phyloP scores from a whole-genome alignment of 495 filamentous ascomycete species.

The Aspergillus biplanus region DNA sequence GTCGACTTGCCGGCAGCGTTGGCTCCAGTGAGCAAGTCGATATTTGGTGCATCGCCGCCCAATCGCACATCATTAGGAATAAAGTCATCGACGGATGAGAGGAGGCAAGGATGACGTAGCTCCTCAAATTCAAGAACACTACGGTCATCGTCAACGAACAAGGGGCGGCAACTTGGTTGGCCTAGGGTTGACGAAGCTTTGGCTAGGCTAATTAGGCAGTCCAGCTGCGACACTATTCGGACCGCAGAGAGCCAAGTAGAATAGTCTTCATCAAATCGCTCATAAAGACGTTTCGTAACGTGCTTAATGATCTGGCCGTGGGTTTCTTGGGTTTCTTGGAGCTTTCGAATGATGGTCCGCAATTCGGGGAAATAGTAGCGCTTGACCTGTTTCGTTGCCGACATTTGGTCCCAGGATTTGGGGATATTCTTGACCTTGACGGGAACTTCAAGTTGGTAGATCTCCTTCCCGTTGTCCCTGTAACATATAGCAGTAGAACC shows the following conservation, averaged over 20 bases:
- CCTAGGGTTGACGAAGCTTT: conserved; percentile 85
- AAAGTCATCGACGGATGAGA: conserved; percentile 86
- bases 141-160: conserved; percentile 80
- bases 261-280: conserved; percentile 87
- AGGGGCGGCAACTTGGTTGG: conserved; percentile 83
- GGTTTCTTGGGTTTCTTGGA: conserved; percentile 93
- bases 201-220: conserved; percentile 91
- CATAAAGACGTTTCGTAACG: conserved; percentile 80
- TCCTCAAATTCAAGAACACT: conserved; percentile 90
- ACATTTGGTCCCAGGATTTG: conserved; percentile 93
- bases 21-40: conserved; percentile 91
- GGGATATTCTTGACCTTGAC: conserved; percentile 82
- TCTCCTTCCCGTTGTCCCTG: conserved; percentile 92
- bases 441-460: conserved; percentile 94
- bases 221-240: conserved; percentile 85
- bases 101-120: conserved; percentile 92
- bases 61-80: conserved; percentile 95
- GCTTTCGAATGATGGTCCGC: conserved; percentile 74
- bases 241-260: conserved; percentile 85
- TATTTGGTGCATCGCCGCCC: conserved; percentile 78
- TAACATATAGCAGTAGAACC: conserved; percentile 73
- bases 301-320: conserved; percentile 92
- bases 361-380: conserved; percentile 93
- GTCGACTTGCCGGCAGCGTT: conserved; percentile 99
- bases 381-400: conserved; percentile 85